Percentiles rank a stretch among this genome's conserved stretches.
Conservation (phyloP, 257 asterid species). For the Fraxinus cuspidata region DNA sequence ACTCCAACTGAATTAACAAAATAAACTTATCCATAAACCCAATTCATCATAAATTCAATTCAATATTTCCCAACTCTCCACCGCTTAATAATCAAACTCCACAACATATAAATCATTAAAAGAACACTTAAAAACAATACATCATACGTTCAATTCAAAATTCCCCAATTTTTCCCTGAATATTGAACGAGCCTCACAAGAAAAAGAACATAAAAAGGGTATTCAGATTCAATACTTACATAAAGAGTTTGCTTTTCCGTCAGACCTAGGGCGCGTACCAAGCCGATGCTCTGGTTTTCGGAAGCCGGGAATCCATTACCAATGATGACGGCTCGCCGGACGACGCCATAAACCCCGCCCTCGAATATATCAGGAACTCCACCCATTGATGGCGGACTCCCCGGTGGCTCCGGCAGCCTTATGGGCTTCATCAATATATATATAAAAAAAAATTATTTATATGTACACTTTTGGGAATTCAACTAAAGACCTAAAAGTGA, state of each 20-base stretch:
- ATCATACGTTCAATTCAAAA: not conserved
- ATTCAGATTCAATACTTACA: conserved; percentile 38
- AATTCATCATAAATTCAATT: not conserved
- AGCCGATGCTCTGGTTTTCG: conserved; percentile 89
- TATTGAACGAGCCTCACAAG: conserved; percentile 7
- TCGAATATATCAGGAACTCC: conserved; percentile 87
- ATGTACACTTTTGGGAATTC: too few relatives aligned
- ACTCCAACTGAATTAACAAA: not conserved
- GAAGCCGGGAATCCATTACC: conserved; percentile 93
- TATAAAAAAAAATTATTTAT: too few relatives aligned
- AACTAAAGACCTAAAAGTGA: conserved; percentile 38
- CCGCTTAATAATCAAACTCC: not conserved
- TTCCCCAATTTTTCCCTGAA: not conserved
- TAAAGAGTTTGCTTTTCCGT: conserved; percentile 68
- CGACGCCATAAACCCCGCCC: conserved; percentile 69
- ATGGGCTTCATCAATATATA: conserved; percentile 70
- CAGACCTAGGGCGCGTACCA: conserved; percentile 90
- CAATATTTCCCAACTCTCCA: not conserved
- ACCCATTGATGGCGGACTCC: conserved; percentile 64
- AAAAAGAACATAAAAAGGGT: not conserved
- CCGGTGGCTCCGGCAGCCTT: conserved; percentile 90
- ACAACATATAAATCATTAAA: not conserved
- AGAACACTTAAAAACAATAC: not conserved
- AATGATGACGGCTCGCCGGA: conserved; percentile 85
- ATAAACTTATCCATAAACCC: not conserved